These are phyloP conservation scores for Solidago caesia DNA, from an alignment of 129 eudicot species.

Conservation along the genomic window DNA sequence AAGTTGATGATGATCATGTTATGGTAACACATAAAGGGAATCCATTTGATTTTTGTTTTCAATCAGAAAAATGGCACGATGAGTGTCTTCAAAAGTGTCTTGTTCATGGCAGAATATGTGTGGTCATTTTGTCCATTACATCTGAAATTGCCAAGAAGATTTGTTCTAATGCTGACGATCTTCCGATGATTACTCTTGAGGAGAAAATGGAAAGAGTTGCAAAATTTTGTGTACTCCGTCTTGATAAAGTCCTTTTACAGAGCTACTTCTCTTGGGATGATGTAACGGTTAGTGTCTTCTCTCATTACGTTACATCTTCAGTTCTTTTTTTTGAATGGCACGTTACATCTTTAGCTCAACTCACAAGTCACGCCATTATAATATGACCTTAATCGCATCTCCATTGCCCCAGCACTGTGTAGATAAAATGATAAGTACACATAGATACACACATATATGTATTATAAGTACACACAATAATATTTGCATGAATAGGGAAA, in stretches of 20 bases:
- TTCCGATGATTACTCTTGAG: slow-evolving; percentile 21
- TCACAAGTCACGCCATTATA: neutral
- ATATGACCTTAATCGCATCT: no score
- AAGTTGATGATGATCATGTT: slow-evolving; percentile 27
- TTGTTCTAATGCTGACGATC: slow-evolving; percentile 29
- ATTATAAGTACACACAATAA: no score
- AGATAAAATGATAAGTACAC: neutral
- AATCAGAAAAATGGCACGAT: slow-evolving; percentile 65
- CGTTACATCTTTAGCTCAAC: neutral
- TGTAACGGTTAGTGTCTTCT: slow-evolving; percentile 54
- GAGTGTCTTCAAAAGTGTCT: slow-evolving; percentile 64
- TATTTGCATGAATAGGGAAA: no score
- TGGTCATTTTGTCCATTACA: slow-evolving; percentile 57
- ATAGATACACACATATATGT: no score
- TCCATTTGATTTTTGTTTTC: slow-evolving; percentile 52
- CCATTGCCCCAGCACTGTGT: neutral
- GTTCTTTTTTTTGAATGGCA: neutral
- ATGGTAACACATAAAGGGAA: slow-evolving; percentile 20
- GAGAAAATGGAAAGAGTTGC: slow-evolving; percentile 49
- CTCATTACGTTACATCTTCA: neutral
- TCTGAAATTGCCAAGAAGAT: slow-evolving; percentile 43
- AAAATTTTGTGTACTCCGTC: slow-evolving; percentile 65
- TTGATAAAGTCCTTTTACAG: slow-evolving; percentile 56
- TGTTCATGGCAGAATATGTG: slow-evolving; percentile 53
- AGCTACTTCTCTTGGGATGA: slow-evolving; percentile 76